Evolutionary conservation across 352 stramenopile species (phyloP), one percentile per base, ranked within the genome.

Genomic region (Phytophthora palmivora): DNA sequence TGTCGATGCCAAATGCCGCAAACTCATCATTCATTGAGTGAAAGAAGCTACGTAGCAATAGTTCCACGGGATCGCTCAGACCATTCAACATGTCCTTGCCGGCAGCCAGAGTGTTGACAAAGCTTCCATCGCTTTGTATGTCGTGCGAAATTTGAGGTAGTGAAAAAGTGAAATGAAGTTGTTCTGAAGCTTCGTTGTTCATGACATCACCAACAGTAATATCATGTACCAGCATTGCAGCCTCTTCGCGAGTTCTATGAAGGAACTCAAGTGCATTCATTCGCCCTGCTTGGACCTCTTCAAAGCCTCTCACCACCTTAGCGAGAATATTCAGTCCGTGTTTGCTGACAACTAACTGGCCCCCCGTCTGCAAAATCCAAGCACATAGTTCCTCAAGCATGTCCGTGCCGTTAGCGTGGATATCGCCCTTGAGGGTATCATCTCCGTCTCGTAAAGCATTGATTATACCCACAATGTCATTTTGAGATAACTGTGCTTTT

Each of bases 1-100:
- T 87, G 39, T 94, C 84, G 49, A 94, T 91, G 22, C 82, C 86
- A 58, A 90, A 93, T n/a, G 76, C 74, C 44, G 57, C 61, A 48
- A 94, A 87, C 15, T 89, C 76, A 19, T 86, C 71, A 16, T 87
- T 79, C 60, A 84, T 80, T 10, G 80, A 81, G n/a, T 78, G 81
- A 38, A 94, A 62, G 24, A 92, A 60, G 26, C 69, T 72, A 12
- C 74, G 69, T 24, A 92, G 55, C 4, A 63, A 72, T 9, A 6
- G 52, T 24, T 88, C 70, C 15, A 88, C 69, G 16, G 72, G 70
- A 8, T 74, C 55, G 4, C 55, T 77, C 14, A 94, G 58, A 46
- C 63, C 65, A 12, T 69, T 24, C 0, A 87, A 46, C 1, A 74
- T 58, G 11, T 58, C 49, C 11, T 73, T 84, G 12, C 77, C 77